These are phyloP conservation scores for Stereum hirsutum DNA, from an alignment of 1,284 basidiomycete species.

Conservation along the genomic window DNA sequence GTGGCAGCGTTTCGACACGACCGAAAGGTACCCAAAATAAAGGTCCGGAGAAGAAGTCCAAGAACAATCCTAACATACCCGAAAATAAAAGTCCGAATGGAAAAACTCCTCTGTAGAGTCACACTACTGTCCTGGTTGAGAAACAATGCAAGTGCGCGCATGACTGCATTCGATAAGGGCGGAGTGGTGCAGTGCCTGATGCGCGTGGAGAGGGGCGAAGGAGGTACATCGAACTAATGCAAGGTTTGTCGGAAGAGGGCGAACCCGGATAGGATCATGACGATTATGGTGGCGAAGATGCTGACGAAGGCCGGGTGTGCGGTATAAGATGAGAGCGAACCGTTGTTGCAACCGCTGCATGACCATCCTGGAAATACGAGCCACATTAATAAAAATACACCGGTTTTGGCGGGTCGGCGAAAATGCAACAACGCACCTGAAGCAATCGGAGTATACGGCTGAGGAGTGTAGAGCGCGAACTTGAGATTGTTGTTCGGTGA, in stretches of 20 bases:
- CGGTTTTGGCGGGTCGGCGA: background rate
- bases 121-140: too few relatives aligned
- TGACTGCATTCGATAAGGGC: too few relatives aligned
- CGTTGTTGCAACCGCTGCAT: constrained; percentile 56
- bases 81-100: too few relatives aligned
- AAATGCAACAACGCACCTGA: constrained; percentile 35
- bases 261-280: constrained; percentile 70
- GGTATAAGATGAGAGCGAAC: constrained; percentile 34
- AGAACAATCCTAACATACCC: too few relatives aligned
- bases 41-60: too few relatives aligned
- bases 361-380: constrained; percentile 52
- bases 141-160: too few relatives aligned
- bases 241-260: constrained; percentile 38
- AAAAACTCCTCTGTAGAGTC: too few relatives aligned
- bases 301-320: constrained; percentile 60
- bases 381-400: background rate
- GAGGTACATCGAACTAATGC: constrained; percentile 11
- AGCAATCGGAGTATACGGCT: constrained; percentile 62
- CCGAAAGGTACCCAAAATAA: too few relatives aligned
- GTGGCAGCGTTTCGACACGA: too few relatives aligned
- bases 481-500: constrained; percentile 58
- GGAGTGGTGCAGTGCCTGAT: too few relatives aligned
- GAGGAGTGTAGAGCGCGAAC: constrained; percentile 85
- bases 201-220: too few relatives aligned
- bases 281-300: constrained; percentile 55